Conservation (phyloP, 352 stramenopile species). For the Phytophthora pisi region DNA sequence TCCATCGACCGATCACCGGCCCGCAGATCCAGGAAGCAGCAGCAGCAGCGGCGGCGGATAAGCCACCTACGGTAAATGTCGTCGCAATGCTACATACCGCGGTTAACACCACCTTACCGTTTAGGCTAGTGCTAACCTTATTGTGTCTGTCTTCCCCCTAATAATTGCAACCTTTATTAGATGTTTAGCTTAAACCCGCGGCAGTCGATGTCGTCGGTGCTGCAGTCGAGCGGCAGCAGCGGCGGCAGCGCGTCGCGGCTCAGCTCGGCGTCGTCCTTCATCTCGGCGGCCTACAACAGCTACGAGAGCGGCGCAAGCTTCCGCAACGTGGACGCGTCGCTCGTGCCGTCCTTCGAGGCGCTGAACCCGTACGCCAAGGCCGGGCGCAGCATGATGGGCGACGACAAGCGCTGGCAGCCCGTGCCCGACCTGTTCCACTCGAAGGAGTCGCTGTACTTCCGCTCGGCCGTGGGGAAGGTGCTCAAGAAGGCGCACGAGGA, state of each 20-base stretch:
- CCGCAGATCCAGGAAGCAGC: not conserved
- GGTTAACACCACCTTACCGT: not conserved
- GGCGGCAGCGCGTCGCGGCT: constrained; percentile 18
- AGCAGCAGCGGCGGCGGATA: not conserved
- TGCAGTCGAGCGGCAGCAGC: constrained; percentile 31
- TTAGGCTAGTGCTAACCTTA: not conserved
- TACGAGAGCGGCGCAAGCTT: constrained; percentile 40
- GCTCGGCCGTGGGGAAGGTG: constrained; percentile 71
- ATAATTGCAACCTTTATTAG: constrained; percentile 5
- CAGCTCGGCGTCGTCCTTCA: constrained; percentile 38
- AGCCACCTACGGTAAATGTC: no score
- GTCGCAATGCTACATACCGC: no score
- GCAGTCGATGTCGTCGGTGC: constrained; percentile 48
- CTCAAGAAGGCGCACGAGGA: constrained; percentile 82
- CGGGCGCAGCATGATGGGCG: constrained; percentile 42
- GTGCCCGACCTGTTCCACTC: constrained; percentile 77
- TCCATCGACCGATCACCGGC: not conserved
- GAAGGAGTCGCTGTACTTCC: constrained; percentile 83
- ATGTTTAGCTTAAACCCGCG: constrained; percentile 48
- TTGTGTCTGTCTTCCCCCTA: not conserved
- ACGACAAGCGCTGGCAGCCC: constrained; percentile 79
- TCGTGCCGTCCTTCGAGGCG: constrained; percentile 71
- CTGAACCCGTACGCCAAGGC: constrained; percentile 80
- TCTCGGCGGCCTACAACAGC: constrained; percentile 43
- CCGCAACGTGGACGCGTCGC: constrained; percentile 48